A percentile compares a stretch with the other conserved stretches of the same genome.
These are phyloP conservation scores for Nepenthes alata DNA, from an alignment of 179 eudicot species.

Conservation along the genomic window DNA sequence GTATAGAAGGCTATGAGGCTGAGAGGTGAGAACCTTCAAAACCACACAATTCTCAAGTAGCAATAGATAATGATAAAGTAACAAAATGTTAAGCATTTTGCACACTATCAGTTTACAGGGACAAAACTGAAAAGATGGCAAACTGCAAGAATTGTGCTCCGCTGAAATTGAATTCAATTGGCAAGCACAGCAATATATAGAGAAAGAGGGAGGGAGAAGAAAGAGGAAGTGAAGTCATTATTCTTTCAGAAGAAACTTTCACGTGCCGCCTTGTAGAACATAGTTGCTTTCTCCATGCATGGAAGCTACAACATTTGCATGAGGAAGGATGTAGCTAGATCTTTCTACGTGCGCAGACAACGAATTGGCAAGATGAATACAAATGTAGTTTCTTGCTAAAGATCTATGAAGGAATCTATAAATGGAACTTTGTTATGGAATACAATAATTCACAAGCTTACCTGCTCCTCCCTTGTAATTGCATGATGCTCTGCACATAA, in stretches of 20 bases:
- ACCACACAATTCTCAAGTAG: too few species aligned
- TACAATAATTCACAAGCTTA: slow-evolving; percentile 3
- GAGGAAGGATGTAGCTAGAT: neutral
- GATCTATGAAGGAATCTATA: neutral
- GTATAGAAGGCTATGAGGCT: neutral
- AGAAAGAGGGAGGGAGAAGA: neutral
- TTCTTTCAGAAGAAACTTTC: neutral
- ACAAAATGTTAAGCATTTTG: too few species aligned
- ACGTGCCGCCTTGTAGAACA: neutral
- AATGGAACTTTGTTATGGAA: neutral
- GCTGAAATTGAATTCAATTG: too few species aligned
- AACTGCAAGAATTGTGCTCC: too few species aligned
- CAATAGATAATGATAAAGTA: too few species aligned
- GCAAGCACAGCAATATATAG: too few species aligned
- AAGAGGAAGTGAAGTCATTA: neutral
- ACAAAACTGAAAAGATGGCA: too few species aligned
- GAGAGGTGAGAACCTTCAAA: neutral
- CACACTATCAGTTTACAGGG: too few species aligned
- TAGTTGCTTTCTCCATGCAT: neutral
- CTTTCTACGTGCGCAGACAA: neutral
- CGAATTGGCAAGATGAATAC: neutral
- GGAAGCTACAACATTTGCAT: neutral
- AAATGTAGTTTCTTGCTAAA: neutral
- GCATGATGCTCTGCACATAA: slow-evolving; percentile 75
- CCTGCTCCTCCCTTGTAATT: slow-evolving; percentile 88